Percentiles rank a stretch among this genome's conserved stretches.
These are phyloP conservation scores for Hypholoma fasciculare DNA, from an alignment of 768 basidiomycete species.

Conservation along the genomic window DNA sequence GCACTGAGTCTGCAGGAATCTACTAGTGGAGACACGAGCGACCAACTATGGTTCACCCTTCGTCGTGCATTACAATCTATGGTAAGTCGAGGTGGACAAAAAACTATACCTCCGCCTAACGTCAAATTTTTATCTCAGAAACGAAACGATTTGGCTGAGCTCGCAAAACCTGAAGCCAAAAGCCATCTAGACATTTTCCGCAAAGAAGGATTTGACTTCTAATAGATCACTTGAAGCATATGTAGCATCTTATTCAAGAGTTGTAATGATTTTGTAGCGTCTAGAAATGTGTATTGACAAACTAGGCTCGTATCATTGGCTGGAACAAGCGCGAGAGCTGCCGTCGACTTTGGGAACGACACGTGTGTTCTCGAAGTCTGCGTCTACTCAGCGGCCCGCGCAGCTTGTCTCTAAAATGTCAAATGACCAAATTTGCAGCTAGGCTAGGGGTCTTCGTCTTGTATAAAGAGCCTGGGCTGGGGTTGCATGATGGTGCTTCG, in stretches of 20 bases:
- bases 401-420: not conserved
- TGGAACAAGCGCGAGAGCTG: not conserved
- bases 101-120: not conserved
- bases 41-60: conserved; percentile 90
- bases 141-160: conserved; percentile 78
- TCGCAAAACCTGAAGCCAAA: conserved; percentile 62
- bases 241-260: conserved; percentile 1
- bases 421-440: not conserved
- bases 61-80: conserved; percentile 77
- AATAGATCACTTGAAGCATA: conserved; percentile 14
- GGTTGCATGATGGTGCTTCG: not conserved
- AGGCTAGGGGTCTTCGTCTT: not conserved
- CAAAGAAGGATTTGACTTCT: conserved; percentile 89
- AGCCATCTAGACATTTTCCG: conserved; percentile 73
- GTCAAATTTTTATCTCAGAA: conserved; percentile 44
- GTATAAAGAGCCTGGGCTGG: conserved; percentile 9
- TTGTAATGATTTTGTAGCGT: not conserved
- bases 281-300: conserved; percentile 17
- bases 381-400: not conserved
- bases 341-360: no score
- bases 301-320: conserved; percentile 23
- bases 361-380: not conserved
- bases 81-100: conserved; percentile 45
- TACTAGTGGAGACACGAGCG: conserved; percentile 68
- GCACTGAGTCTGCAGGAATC: conserved; percentile 80